Base-by-base conservation (phyloP, 805 yeast species). In the Starmerella etchellsii region DNA sequence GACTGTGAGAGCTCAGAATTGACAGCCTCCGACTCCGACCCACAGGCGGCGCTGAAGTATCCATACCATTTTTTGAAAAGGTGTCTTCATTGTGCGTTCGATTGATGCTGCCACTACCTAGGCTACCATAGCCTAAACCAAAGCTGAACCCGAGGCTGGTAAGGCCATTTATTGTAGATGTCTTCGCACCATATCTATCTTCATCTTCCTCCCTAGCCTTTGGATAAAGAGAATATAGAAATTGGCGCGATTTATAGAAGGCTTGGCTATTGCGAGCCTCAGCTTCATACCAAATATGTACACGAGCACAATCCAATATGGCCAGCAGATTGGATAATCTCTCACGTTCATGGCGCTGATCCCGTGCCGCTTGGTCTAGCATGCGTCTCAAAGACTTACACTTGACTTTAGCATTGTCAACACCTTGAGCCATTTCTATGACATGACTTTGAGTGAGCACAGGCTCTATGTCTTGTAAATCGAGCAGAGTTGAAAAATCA, bases 1-100 rank as follows among this genome's bases (percentile, higher is more conserved):
- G 34, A 21, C 46, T 43, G 40, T 49, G 46, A n/a, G 54, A 32
- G 40, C 54, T 47, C 19, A 52, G 44, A 18, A 54, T 37, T 4
- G 57, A 55, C 16, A 54, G 53, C 16, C 63, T 47, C 13, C 54
- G 49, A 18, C 54, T 40, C 40, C 56, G 40, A 8, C 11, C 4
- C 15, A 6, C 15, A n/a, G 23, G 16, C 11, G 23, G 8, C 11
- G 21, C 21, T 9, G 20, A 18, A 7, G 31, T 6, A n/a, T 28
- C 31, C 15, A 16, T 9, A 14, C 7, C 14, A 11, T 11, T 7
- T 11, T 16, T 28, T 11, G 16, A 11, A 3, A 18, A 4, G 31
- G 16, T 14, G 4, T 18, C 16, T n/a, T 26, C 4, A 16, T 23
- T 22, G n/a, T 11, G 4, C 13, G 13, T 34, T 14, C 18, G 18